Conservation (phyloP, 2,329 filamentous ascomycete species). For the Paramyrothecium roridum region DNA sequence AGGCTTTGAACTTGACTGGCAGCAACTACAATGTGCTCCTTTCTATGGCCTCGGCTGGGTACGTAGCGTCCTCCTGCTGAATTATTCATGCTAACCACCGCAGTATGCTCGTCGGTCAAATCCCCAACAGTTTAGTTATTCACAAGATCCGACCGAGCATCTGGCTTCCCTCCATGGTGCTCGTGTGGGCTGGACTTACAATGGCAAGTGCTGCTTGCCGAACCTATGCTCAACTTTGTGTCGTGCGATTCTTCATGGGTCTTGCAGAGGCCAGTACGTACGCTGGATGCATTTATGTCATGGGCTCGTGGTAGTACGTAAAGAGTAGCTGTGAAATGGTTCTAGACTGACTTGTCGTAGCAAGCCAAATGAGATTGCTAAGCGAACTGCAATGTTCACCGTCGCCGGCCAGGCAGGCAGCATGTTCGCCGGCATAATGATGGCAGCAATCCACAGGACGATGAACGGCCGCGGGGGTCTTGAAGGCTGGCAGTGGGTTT, state of each 20-base stretch:
- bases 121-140: slow-evolving; percentile 55
- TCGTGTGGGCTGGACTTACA: slow-evolving; percentile 56
- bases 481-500: slow-evolving; percentile 47
- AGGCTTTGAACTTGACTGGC: slow-evolving; percentile 39
- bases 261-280: slow-evolving; percentile 23
- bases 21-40: slow-evolving; percentile 28
- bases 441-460: slow-evolving; percentile 35
- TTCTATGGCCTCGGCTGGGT: slow-evolving; percentile 22
- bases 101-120: slow-evolving; percentile 46
- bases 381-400: slow-evolving; percentile 57
- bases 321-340: not conserved
- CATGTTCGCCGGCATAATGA: slow-evolving; percentile 57
- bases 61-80: not conserved
- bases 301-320: slow-evolving; percentile 49
- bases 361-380: slow-evolving; percentile 52
- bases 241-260: slow-evolving; percentile 23
- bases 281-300: slow-evolving; percentile 27
- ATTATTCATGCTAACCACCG: not conserved
- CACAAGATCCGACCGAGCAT: slow-evolving; percentile 57
- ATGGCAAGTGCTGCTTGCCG: slow-evolving; percentile 27
- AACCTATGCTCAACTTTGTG: slow-evolving; percentile 22
- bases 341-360: not conserved
- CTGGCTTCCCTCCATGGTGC: slow-evolving; percentile 58
- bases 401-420: slow-evolving; percentile 53
- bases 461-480: slow-evolving; percentile 35